Evolutionary conservation across 371 early-diverging fungal species (phyloP), one percentile per base, ranked within the genome.

Genomic region (Funneliformis caledonium): DNA sequence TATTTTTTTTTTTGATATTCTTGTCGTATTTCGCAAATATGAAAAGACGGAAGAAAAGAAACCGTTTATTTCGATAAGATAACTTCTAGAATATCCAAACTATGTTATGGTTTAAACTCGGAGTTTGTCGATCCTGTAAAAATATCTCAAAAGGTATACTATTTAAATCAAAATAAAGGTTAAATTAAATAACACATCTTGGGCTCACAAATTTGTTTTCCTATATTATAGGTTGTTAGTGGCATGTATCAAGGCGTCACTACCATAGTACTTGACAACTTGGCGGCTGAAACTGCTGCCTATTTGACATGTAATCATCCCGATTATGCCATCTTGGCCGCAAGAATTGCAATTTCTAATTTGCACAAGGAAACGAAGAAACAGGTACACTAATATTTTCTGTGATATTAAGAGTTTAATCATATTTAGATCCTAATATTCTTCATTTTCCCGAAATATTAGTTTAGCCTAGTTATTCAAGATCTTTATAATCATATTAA

Each of bases 241-340:
- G 99, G 99, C 52, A 96, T 98, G 61, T 98, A 97, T 86, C 96
- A 96, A 82, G 99, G 99, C 61, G 97, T 98, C 68, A 95, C 96
- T 16, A 98, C 99, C 0, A 93, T 95, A 16, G 98, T 97, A 87
- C 91, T 98, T 61, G 99, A 98, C 86, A 98, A 97, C 86, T 91
- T 98, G 33, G 97, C 98, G n/a, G 97, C 99, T 61, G 99, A 98
- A 85, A 98, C 98, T 6, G 95, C 97, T 7, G 99, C 98, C 1
- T 97, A 97, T 83, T 90, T 97, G 93, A 98, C 98, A 4, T 97
- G 98, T n/a, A 94, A 94, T 82, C 99, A 99, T 85, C 99, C 99
- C 2, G 98, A 99, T 86, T 99, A 98, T 88, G 97, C 97, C 33
- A 89, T 94, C 43, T 91, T 99, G 22, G 99, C 99, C 60, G 97